Evolutionary conservation across 2,329 filamentous ascomycete species (phyloP).

Genomic region (Colletotrichum horii): DNA sequence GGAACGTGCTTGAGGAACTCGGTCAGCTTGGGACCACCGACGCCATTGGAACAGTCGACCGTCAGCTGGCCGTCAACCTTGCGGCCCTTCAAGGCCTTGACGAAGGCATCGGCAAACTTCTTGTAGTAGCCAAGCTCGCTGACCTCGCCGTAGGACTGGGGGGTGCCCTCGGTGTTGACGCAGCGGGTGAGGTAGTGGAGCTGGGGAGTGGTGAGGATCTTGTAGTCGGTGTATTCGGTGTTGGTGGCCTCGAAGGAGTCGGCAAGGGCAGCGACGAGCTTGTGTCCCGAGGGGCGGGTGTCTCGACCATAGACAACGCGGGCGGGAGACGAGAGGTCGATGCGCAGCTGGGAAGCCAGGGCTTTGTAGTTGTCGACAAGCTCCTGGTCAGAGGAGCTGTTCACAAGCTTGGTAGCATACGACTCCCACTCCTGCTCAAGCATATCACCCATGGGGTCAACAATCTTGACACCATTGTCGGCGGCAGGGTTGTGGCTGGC

Average conservation of each 20-base stretch:
- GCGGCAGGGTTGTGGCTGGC: conserved; percentile 89
- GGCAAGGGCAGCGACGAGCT: conserved; percentile 78
- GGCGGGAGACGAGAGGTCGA: conserved; percentile 73
- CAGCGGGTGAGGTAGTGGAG: conserved; percentile 96
- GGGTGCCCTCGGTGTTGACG: conserved; percentile 88
- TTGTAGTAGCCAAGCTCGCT: conserved; percentile 94
- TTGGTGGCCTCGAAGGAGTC: conserved; percentile 80
- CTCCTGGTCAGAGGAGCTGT: conserved; percentile 76
- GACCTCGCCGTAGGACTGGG: conserved; percentile 84
- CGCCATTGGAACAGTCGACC: conserved; percentile 96
- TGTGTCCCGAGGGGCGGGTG: conserved; percentile 89
- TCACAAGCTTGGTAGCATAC: conserved; percentile 88
- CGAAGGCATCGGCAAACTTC: conserved; percentile 87
- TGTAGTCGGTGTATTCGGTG: conserved; percentile 81
- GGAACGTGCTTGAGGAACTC: conserved; percentile 87
- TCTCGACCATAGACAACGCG: conserved; percentile 91
- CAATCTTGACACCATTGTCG: conserved; percentile 94
- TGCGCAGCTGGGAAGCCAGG: conserved; percentile 76
- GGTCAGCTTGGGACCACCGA: conserved; percentile 88
- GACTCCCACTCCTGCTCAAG: conserved; percentile 93
- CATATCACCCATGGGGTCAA: conserved; percentile 98
- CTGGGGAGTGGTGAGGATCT: conserved; percentile 95
- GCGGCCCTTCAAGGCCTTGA: conserved; percentile 78
- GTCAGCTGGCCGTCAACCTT: conserved; percentile 77
- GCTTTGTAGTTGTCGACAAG: conserved; percentile 79